Conservation (phyloP, 352 stramenopile species). For the Phytophthora citrophthora region DNA sequence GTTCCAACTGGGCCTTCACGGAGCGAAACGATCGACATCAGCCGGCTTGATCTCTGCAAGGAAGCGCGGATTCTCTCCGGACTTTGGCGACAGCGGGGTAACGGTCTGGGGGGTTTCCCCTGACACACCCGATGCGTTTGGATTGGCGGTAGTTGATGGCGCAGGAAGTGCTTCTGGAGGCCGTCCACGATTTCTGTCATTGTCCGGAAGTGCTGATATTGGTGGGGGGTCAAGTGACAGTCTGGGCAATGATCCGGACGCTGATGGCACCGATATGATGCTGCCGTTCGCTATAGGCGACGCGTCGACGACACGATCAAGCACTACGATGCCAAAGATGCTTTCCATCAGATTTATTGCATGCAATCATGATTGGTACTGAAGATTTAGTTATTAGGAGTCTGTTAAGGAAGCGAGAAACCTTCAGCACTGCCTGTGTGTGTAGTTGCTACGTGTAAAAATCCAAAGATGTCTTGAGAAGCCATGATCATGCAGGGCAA, state of each 20-base stretch:
- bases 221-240: constrained; percentile 1
- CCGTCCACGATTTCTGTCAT: constrained; percentile 56
- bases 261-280: constrained; percentile 41
- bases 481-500: too few species aligned
- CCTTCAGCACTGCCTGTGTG: too few species aligned
- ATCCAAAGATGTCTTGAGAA: too few species aligned
- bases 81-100: constrained; percentile 64
- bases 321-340: too few species aligned
- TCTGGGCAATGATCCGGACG: constrained; percentile 29
- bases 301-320: constrained; percentile 36
- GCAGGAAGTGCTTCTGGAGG: constrained; percentile 20
- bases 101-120: constrained; percentile 73
- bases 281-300: constrained; percentile 77
- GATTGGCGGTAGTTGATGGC: constrained; percentile 49
- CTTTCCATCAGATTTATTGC: too few species aligned
- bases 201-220: constrained; percentile 27
- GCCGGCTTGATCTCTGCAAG: constrained; percentile 29
- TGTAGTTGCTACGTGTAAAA: too few species aligned
- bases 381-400: too few species aligned
- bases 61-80: constrained; percentile 61
- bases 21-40: constrained; percentile 24
- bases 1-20: constrained; percentile 40
- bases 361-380: too few species aligned
- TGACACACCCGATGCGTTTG: constrained; percentile 71
- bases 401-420: too few species aligned